Conservation (phyloP, 495 filamentous ascomycete species). For the Trichoderma reesei region DNA sequence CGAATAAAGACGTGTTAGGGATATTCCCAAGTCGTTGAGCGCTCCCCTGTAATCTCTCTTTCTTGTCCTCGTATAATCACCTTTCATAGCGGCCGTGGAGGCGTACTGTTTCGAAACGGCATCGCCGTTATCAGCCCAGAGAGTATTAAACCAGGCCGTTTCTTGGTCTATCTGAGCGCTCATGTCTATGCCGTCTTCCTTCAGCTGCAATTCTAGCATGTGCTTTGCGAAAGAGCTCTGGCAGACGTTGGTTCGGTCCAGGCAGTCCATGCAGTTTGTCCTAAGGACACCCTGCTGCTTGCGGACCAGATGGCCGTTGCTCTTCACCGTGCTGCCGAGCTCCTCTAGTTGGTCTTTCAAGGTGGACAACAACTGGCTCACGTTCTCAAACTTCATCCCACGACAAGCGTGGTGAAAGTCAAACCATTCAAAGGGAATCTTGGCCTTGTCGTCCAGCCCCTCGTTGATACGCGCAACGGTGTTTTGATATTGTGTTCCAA, state of each 20-base stretch:
- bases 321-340: conserved; percentile 53
- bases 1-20: conserved; percentile 61
- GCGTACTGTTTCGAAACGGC: conserved; percentile 68
- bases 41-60: conserved; percentile 89
- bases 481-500: conserved; percentile 68
- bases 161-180: conserved; percentile 56
- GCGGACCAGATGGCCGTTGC: conserved; percentile 34
- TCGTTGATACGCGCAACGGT: conserved; percentile 52
- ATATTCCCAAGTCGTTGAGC: conserved; percentile 84
- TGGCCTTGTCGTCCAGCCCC: conserved; percentile 18
- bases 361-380: conserved; percentile 61
- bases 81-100: conserved; percentile 86
- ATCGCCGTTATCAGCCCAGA: conserved; percentile 93
- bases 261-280: conserved; percentile 97
- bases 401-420: conserved; percentile 86
- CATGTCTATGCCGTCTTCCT: conserved; percentile 62
- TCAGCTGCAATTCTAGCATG: conserved; percentile 67
- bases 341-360: conserved; percentile 53
- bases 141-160: conserved; percentile 82
- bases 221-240: conserved; percentile 75
- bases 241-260: conserved; percentile 88
- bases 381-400: conserved; percentile 96
- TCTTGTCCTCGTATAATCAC: conserved; percentile 83
- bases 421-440: conserved; percentile 74
- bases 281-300: conserved; percentile 67